These are phyloP conservation scores for Tetrahymena thermophila DNA, from an alignment of 73 alveolate species.

Conservation along the genomic window DNA sequence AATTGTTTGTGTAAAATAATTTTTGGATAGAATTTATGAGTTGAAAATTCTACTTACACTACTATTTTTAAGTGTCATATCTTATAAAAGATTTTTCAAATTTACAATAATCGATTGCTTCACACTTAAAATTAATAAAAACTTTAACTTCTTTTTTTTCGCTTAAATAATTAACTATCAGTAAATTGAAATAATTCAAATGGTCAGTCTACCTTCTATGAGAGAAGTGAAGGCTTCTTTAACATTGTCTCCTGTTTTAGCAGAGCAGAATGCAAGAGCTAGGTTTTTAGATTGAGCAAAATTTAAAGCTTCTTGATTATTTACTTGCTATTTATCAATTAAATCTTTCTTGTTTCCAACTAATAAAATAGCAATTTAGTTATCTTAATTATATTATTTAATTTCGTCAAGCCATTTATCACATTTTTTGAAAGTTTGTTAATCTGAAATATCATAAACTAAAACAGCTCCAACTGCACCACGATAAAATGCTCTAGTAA, in stretches of 20 bases:
- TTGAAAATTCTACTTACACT: not conserved
- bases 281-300: not conserved
- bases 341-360: constrained; percentile 57
- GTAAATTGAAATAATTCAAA: no score
- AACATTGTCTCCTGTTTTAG: constrained; percentile 57
- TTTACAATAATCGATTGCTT: not conserved
- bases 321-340: constrained; percentile 12
- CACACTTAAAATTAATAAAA: not conserved
- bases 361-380: constrained; percentile 35
- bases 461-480: constrained; percentile 64
- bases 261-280: constrained; percentile 12
- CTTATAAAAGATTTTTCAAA: not conserved
- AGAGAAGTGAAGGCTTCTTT: constrained; percentile 19
- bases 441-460: constrained; percentile 48
- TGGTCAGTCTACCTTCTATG: not conserved
- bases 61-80: no score
- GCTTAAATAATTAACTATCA: not conserved
- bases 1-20: not conserved
- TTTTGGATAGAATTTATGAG: not conserved
- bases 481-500: constrained; percentile 50
- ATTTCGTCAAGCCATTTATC: constrained; percentile 54
- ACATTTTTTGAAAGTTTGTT: constrained; percentile 39
- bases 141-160: not conserved
- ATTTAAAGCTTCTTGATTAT: not conserved
- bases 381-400: constrained; percentile 23